Conservation (phyloP, 1,284 basidiomycete genomes). For the Naganishia sp. region DNA sequence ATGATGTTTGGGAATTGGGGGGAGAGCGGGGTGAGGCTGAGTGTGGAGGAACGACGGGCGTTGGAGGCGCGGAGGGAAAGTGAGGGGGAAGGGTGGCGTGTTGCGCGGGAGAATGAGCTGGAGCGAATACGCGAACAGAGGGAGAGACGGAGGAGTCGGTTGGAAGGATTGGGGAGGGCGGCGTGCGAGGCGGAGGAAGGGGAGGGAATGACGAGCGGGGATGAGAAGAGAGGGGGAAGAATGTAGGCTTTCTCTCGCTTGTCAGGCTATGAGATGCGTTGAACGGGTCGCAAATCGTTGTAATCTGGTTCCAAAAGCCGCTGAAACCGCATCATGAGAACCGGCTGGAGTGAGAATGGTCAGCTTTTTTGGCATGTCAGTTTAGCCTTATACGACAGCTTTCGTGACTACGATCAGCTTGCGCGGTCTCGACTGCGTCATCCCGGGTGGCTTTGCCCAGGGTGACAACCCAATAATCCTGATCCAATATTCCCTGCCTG, state of each 20-base stretch:
- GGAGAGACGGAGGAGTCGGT: slow-evolving; percentile 35
- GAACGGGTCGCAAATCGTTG: too few species aligned
- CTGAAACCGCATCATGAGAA: too few species aligned
- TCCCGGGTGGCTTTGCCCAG: neutral
- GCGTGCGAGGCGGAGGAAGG: slow-evolving; percentile 16
- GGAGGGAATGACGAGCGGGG: slow-evolving; percentile 18
- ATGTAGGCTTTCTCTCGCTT: neutral
- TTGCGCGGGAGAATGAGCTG: slow-evolving; percentile 41
- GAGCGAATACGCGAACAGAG: slow-evolving; percentile 40
- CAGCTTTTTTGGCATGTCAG: too few species aligned
- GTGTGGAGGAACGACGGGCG: slow-evolving; percentile 19
- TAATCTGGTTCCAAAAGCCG: too few species aligned
- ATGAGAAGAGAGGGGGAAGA: neutral
- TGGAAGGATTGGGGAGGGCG: neutral
- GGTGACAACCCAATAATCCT: neutral
- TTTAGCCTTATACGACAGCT: too few species aligned
- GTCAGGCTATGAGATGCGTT: too few species aligned
- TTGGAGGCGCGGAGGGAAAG: slow-evolving; percentile 24
- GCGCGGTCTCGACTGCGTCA: neutral
- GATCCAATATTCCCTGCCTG: neutral
- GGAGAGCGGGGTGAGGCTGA: slow-evolving; percentile 25
- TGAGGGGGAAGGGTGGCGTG: slow-evolving; percentile 37
- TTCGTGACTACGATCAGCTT: too few species aligned
- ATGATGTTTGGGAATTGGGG: slow-evolving; percentile 32
- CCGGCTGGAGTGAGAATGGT: too few species aligned